phyloP scores from a whole-genome alignment of 768 basidiomycete species.

The Tephrocybe sp. region DNA sequence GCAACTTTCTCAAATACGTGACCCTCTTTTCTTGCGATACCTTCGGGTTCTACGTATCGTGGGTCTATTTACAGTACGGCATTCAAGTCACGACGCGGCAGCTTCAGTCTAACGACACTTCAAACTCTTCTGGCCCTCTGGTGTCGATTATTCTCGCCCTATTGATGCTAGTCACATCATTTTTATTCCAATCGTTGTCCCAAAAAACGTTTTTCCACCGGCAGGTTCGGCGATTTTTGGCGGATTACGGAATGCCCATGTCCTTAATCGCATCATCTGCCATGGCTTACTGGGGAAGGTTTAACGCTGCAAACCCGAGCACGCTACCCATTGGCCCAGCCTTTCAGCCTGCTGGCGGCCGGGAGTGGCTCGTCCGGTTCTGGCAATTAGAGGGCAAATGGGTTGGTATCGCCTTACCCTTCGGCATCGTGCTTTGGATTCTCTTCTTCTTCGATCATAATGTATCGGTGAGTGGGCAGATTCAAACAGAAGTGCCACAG shows the following conservation, averaged over 20 bases:
- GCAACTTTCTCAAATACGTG: constrained; percentile 83
- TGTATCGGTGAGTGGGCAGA: constrained; percentile 64
- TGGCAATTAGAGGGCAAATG: constrained; percentile 89
- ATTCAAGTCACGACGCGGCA: constrained; percentile 82
- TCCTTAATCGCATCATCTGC: constrained; percentile 73
- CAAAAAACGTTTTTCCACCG: constrained; percentile 68
- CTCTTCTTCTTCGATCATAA: constrained; percentile 97
- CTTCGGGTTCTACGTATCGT: constrained; percentile 91
- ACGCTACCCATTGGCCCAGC: constrained; percentile 71
- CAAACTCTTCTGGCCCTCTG: constrained; percentile 47
- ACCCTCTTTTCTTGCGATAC: constrained; percentile 91
- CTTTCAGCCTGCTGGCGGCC: constrained; percentile 68
- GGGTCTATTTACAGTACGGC: constrained; percentile 89
- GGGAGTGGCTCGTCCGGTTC: constrained; percentile 84
- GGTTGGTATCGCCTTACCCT: constrained; percentile 87
- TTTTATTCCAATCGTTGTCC: constrained; percentile 71
- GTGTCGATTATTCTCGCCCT: constrained; percentile 74
- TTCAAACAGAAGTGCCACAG: neutral
- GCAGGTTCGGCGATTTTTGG: constrained; percentile 70
- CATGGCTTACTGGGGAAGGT: constrained; percentile 86
- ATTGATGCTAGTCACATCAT: constrained; percentile 73
- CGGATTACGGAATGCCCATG: constrained; percentile 92
- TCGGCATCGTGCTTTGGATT: constrained; percentile 86
- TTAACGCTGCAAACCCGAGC: constrained; percentile 55
- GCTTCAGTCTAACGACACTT: constrained; percentile 37